Evolutionary conservation across 805 yeast species (phyloP).

Genomic region (Ogataea minuta): DNA sequence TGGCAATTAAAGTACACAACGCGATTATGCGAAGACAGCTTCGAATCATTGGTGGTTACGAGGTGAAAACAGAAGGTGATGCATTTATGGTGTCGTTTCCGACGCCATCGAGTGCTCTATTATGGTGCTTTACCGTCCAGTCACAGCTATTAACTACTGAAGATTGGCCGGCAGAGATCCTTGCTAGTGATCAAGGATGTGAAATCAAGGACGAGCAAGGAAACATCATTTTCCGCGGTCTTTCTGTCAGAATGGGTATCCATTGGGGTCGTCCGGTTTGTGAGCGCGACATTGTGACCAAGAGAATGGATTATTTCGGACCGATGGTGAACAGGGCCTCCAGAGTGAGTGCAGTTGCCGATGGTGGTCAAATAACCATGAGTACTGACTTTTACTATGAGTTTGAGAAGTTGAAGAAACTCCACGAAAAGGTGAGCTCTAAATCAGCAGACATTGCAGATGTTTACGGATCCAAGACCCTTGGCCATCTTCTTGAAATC

Average conservation of each 20-base stretch:
- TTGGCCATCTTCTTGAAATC: slow-evolving; percentile 47
- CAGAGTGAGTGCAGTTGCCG: slow-evolving; percentile 90
- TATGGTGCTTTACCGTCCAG: slow-evolving; percentile 95
- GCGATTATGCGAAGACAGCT: slow-evolving; percentile 91
- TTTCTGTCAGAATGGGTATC: slow-evolving; percentile 96
- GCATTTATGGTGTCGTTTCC: slow-evolving; percentile 98
- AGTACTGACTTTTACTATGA: slow-evolving; percentile 80
- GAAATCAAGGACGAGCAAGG: slow-evolving; percentile 65
- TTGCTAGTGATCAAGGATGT: slow-evolving; percentile 80
- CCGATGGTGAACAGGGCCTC: slow-evolving; percentile 98
- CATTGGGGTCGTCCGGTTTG: slow-evolving; percentile 99
- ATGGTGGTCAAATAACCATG: slow-evolving; percentile 95
- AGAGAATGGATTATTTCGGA: slow-evolving; percentile 98
- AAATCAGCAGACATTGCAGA: slow-evolving; percentile 32
- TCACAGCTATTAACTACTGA: slow-evolving; percentile 69
- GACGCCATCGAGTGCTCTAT: slow-evolving; percentile 80
- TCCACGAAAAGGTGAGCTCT: slow-evolving; percentile 41
- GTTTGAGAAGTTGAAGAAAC: slow-evolving; percentile 53
- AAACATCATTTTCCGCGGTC: slow-evolving; percentile 71
- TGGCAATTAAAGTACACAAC: slow-evolving; percentile 94
- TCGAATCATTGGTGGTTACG: slow-evolving; percentile 94
- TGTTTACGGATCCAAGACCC: slow-evolving; percentile 42
- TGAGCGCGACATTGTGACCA: slow-evolving; percentile 90
- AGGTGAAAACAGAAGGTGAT: slow-evolving; percentile 98
- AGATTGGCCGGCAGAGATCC: slow-evolving; percentile 94